phyloP scores from a whole-genome alignment of 2,329 filamentous ascomycete genomes.

The Trichoderma guizhouense region DNA sequence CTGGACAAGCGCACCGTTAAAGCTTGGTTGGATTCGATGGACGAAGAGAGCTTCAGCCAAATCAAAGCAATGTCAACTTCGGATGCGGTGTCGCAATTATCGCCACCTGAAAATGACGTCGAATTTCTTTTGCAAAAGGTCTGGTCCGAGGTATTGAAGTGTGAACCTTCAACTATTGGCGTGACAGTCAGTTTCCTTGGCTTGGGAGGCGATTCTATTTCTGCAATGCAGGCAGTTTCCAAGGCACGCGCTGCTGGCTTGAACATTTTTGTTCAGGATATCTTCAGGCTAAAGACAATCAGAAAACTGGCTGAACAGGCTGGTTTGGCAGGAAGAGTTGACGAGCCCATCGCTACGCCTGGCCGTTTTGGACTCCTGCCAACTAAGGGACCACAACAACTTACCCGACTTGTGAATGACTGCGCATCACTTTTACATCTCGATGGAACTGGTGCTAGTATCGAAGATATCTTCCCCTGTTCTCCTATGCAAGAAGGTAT shows the following conservation, averaged over 20 bases:
- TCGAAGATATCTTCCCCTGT: neutral
- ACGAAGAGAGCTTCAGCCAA: neutral
- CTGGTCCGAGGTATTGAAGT: neutral
- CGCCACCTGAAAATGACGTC: neutral
- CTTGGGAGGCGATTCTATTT: neutral
- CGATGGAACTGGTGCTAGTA: neutral
- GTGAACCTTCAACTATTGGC: neutral
- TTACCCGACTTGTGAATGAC: neutral
- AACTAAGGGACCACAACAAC: neutral
- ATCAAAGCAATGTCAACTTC: neutral
- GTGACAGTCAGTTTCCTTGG: neutral
- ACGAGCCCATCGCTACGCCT: neutral
- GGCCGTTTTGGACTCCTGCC: neutral
- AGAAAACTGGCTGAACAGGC: neutral
- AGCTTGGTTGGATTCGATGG: neutral
- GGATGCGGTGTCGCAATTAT: neutral
- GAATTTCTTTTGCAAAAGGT: neutral
- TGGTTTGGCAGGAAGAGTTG: neutral
- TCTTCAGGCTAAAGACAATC: neutral
- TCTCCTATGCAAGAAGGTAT: neutral
- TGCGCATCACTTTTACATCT: neutral
- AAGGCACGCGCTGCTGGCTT: neutral
- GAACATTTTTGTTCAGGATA: neutral
- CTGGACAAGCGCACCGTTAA: neutral
- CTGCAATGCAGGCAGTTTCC: neutral